Conservation (phyloP, 1,284 basidiomycete genomes). For the Erythrobasidium hasegawianum region DNA sequence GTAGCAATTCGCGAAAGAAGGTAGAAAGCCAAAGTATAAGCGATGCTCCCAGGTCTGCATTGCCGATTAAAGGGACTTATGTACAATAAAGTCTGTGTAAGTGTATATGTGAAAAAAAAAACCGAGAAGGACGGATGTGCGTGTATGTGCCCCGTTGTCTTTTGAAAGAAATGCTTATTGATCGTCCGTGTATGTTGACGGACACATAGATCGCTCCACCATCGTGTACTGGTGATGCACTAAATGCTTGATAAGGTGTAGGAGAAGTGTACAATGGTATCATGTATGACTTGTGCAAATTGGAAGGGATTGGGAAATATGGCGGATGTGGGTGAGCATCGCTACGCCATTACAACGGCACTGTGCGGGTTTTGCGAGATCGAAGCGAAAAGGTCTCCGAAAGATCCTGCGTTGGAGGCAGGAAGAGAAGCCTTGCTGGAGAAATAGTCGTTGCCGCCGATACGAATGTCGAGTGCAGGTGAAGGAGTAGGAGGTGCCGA, state of each 20-base stretch:
- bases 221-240: not conserved
- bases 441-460: constrained; percentile 23
- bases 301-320: not conserved
- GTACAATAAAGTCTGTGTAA: too few relatives aligned
- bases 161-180: too few relatives aligned
- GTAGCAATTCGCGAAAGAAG: too few relatives aligned
- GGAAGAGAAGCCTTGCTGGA: constrained; percentile 12
- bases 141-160: too few relatives aligned
- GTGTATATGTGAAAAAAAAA: too few relatives aligned
- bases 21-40: too few relatives aligned
- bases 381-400: constrained; percentile 24
- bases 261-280: not conserved
- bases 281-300: not conserved
- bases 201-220: too few relatives aligned
- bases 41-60: too few relatives aligned
- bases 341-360: not conserved
- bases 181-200: too few relatives aligned
- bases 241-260: not conserved
- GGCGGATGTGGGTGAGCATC: not conserved
- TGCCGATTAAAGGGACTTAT: too few relatives aligned
- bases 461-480: constrained; percentile 15
- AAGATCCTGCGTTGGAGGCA: constrained; percentile 5
- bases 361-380: constrained; percentile 4
- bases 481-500: constrained; percentile 32
- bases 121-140: too few relatives aligned